Evolutionary conservation across 495 filamentous ascomycete genomes (phyloP), one percentile per base, ranked within the genome.

Genomic region (Ramalina intermedia): DNA sequence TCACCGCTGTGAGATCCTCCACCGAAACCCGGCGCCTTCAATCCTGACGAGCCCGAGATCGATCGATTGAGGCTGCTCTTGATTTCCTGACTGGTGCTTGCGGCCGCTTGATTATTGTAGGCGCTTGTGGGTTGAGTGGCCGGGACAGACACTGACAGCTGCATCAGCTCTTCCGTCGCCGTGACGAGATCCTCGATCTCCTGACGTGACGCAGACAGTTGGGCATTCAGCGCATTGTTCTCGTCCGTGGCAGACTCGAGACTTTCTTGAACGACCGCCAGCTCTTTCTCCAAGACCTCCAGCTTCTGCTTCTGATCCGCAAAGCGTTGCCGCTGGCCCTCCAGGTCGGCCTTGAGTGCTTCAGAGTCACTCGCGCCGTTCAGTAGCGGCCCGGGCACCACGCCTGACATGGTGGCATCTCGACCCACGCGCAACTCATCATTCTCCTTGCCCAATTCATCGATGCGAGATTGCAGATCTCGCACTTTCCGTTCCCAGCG

Each of bases 171-270:
- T 58, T 96, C 91, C 1, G 91, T 88, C 1, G 87, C 80, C 41
- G 79, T 76, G n/a, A 98, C 88, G 40, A 98, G 70, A 56, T 95
- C 88, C 35, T 87, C 87, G 65, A 95, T 98, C 66, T 98, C 91
- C 18, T 84, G 73, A 3, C 90, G 74, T 64, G 96, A 93, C 27
- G 74, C 69, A 59, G 91, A 79, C 16, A 75, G 58, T 46, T 87
- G 78, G 0, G 67, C 64, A 56, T 76, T 75, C 20, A 91, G 64
- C 18, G 78, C 75, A 17, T 29, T 26, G 36, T 85, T 82, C 42
- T 85, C 78, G 0, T 67, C 63, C 57, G 77, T 76, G 23, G 89
- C 63, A 17, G 76, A 74, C 16, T 36, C 37, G 23, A 74, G 59
- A 26, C 86, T 71, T 18, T 65, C 58, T 18, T 79, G 67, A 6